Evolutionary conservation across 495 filamentous ascomycete species (phyloP), one percentile per base, ranked within the genome.

Genomic region (Talaromyces thailandensis): DNA sequence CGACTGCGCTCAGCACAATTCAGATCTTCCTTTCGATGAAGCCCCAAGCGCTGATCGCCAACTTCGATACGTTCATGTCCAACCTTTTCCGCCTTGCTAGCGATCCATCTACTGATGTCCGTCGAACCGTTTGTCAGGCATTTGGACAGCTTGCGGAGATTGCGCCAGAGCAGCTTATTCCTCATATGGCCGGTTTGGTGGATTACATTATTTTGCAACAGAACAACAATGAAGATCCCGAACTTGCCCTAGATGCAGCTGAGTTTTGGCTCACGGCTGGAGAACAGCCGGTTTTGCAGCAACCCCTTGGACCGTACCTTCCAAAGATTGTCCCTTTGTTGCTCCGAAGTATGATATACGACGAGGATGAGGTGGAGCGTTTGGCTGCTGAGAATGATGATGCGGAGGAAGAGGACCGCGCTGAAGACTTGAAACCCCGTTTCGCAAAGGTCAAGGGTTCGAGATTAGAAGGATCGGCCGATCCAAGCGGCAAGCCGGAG

Each of bases 251-350:
- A 37, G 94, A 98, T 72, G 94, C 94, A 16, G 93, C 95, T 7
- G 94, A 98, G 73, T 99, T 99, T 70, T 99, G 93, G 92, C 84
- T 99, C 56, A 89, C 89, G 56, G 86, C 96, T 31, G 93, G 93
- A 28, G 95, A 96, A 71, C 91, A 96, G 69, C 80, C 87, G 37
- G 81, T 84, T 56, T 73, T 99, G 56, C 89, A 89, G 71, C 80
- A 83, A 43, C 79, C 83, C 0, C 73, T 99, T 21, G 86, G 79
- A 6, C 92, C 90, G 1, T 89, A 88, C 69, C 84, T 99, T 64
- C 74, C 82, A 61, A 90, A 91, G 70, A 91, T 99, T 55, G 86
- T 99, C 18, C 93, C 94, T 0, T 88, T 97, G 16, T 75, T 99
- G 50, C 83, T 99, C 2, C 86, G 93, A 63, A 93, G 90, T 68